A percentile compares a stretch with the other conserved stretches of the same genome.
These are phyloP conservation scores for Conidiobolus incongruus DNA, from an alignment of 371 early-diverging fungal species.

Conservation along the genomic window DNA sequence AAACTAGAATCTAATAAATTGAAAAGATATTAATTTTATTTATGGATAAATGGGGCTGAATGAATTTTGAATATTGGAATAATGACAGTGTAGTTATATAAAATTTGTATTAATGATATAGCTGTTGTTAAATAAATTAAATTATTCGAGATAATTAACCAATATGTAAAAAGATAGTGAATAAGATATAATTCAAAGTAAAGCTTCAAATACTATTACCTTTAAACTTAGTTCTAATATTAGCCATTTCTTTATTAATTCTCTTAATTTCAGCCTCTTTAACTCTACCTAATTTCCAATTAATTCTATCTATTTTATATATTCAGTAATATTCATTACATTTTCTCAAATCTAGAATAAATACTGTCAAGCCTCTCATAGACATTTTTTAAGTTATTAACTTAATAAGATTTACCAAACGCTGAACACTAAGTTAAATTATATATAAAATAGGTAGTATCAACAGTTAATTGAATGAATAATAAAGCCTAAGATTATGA, in stretches of 20 bases:
- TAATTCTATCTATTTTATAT: not conserved
- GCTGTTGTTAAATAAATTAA: too few species aligned
- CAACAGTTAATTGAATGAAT: too few species aligned
- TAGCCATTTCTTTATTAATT: constrained; percentile 96
- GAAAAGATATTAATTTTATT: not conserved
- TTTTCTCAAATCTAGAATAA: constrained; percentile 58
- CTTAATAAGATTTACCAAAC: too few species aligned
- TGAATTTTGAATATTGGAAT: too few species aligned
- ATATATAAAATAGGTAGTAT: too few species aligned
- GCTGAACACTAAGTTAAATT: too few species aligned
- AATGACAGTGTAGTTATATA: too few species aligned
- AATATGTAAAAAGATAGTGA: not conserved
- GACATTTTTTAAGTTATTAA: constrained; percentile 9
- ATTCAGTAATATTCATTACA: constrained; percentile 11
- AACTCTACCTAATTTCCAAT: constrained; percentile 61
- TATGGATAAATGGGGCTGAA: not conserved
- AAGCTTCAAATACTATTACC: constrained; percentile 18
- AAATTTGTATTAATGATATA: too few species aligned
- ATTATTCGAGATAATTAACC: too few species aligned
- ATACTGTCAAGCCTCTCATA: constrained; percentile 65
- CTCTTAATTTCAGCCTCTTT: constrained; percentile 90
- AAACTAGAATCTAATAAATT: constrained; percentile 45
- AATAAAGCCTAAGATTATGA: too few species aligned
- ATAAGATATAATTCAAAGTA: not conserved
- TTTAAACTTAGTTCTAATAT: constrained; percentile 93